Evolutionary conservation across 768 basidiomycete genomes (phyloP).

Genomic region (Russula vinacea): DNA sequence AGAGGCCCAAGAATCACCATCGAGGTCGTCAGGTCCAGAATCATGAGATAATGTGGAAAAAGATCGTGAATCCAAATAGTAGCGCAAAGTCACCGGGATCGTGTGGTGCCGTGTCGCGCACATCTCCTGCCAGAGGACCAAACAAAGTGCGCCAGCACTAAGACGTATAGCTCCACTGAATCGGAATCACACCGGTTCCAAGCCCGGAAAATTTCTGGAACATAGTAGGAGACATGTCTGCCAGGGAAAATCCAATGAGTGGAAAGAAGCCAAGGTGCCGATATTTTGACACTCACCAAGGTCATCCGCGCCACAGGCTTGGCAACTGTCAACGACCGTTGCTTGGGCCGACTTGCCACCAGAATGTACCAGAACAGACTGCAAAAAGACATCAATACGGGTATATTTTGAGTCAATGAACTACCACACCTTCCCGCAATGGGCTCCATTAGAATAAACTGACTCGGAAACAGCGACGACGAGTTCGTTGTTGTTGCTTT

Average conservation of each 20-base stretch:
- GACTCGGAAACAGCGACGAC: constrained; percentile 25
- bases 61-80: constrained; percentile 3
- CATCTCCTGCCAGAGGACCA: constrained; percentile 20
- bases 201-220: constrained; percentile 14
- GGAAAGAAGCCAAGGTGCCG: neutral
- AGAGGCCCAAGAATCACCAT: constrained; percentile 17
- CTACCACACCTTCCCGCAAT: constrained; percentile 25
- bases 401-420: neutral
- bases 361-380: constrained; percentile 16
- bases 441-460: neutral
- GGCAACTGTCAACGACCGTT: constrained; percentile 24
- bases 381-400: constrained; percentile 1
- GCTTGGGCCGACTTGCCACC: constrained; percentile 21
- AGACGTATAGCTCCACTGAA: constrained; percentile 2
- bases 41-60: constrained; percentile 2
- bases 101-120: neutral
- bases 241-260: neutral
- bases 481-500: neutral
- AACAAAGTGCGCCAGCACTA: constrained; percentile 4
- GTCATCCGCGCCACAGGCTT: constrained; percentile 19
- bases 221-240: constrained; percentile 27
- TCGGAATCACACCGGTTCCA: constrained; percentile 5
- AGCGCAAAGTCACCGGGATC: neutral
- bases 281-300: constrained; percentile 21
- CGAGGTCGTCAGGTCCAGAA: constrained; percentile 9